phyloP scores from a whole-genome alignment of 495 filamentous ascomycete species.

The Daldinia decipiens region DNA sequence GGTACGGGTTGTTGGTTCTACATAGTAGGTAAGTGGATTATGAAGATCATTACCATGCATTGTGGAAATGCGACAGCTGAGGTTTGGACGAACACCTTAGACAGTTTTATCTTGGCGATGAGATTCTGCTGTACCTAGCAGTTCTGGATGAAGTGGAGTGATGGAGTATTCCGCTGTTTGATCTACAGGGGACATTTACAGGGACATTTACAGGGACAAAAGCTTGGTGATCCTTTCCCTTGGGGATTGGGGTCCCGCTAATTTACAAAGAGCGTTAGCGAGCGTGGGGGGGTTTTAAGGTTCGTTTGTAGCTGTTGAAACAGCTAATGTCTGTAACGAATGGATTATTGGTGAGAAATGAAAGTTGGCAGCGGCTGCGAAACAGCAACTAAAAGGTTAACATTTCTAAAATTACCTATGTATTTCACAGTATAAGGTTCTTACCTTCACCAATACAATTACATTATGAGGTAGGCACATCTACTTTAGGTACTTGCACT shows the following conservation, averaged over 20 bases:
- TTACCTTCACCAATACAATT: not conserved
- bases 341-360: conserved; percentile 1
- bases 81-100: conserved; percentile 26
- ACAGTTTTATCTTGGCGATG: conserved; percentile 32
- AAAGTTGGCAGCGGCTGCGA: conserved; percentile 12
- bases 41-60: conserved; percentile 31
- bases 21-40: conserved; percentile 15
- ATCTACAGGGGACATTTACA: conserved; percentile 37
- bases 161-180: conserved; percentile 31
- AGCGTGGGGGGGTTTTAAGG: conserved; percentile 32
- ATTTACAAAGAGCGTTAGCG: conserved; percentile 14
- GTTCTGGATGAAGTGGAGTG: not conserved
- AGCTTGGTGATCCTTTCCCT: conserved; percentile 32
- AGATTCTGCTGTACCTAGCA: conserved; percentile 20
- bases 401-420: too few species aligned
- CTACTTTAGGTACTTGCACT: not conserved
- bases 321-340: conserved; percentile 28
- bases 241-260: conserved; percentile 3
- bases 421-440: too few species aligned
- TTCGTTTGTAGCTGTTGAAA: conserved; percentile 34
- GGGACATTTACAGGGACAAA: conserved; percentile 33
- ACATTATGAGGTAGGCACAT: too few species aligned
- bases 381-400: not conserved
- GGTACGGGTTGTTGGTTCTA: conserved; percentile 17
- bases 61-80: conserved; percentile 31